Base-by-base conservation (phyloP, 2,329 filamentous ascomycete genomes). In the Fusarium phyllophilum region DNA sequence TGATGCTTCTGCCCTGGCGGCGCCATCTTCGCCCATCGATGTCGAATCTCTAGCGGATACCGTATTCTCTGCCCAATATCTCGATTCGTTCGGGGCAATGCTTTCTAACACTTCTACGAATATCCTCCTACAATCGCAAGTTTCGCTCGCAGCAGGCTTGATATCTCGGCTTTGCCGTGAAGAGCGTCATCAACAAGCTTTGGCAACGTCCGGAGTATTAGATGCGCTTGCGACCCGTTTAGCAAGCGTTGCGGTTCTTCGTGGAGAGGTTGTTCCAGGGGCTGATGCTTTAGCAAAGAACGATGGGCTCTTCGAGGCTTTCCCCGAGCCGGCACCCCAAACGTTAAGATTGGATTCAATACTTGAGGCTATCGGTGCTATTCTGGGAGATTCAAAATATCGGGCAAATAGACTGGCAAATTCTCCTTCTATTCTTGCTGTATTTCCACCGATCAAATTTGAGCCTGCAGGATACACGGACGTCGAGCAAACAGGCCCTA, bases 381-480 rank as follows among this genome's bases (percentile, higher is more conserved):
- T 98, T 54, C 89, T 97, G 56, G 89, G 91, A 69, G 90, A 94
- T 77, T 98, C 96, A 2, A 92, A 91, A 75, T 93, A 92, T 81
- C 90, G 94, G 62, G 91, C 94, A 15, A 92, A 92, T 73, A 89
- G 94, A 76, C 87, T 94, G 55, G 83, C 92, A 48, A 91, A 89
- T 67, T 92, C 92, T 2, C 92, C 92, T 4, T 88, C 90, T 1
- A 89, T 95, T 45, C 83, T 93, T 63, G 89, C 91, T 26, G 88
- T 93, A 17, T 93, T 94, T 69, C 92, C 92, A 6, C 86, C 86
- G 48, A 82, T 88, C 44, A 88, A 89, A 48, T 88, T 89, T 60
- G 82, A 86, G 3, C 83, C 85, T 12, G 82, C 81, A 5, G 86
- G 86, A 60, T 84, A 87, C 64, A 83, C 86, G 38, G 81, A 86